phyloP scores from a whole-genome alignment of 208 protist species.

The Endotrypanum monterogeii region DNA sequence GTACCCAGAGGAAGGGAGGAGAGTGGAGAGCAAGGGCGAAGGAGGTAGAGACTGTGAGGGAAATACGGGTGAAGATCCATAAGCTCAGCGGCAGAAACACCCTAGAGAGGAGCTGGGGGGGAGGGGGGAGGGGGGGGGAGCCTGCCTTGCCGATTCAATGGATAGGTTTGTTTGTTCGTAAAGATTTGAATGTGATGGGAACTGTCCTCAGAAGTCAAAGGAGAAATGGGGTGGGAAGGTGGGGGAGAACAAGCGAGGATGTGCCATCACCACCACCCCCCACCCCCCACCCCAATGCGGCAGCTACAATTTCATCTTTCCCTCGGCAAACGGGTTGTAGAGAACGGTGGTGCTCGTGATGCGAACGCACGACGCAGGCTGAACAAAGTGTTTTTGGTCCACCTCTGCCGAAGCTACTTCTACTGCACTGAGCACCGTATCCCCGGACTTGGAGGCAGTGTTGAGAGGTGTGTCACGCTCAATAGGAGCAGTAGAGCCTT shows the following conservation, averaged over 20 bases:
- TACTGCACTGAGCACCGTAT: conserved; percentile 54
- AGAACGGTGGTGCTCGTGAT: conserved; percentile 63
- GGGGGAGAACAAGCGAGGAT: neutral
- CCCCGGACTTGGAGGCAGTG: conserved; percentile 33
- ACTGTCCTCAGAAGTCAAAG: too few relatives aligned
- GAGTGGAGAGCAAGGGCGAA: too few relatives aligned
- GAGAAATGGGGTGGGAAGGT: too few relatives aligned
- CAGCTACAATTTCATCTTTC: conserved; percentile 20
- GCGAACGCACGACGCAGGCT: conserved; percentile 32
- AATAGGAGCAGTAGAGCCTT: neutral
- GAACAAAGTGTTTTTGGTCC: conserved; percentile 66
- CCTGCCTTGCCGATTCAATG: neutral
- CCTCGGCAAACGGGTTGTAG: conserved; percentile 88
- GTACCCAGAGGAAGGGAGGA: too few relatives aligned
- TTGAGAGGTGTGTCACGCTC: neutral
- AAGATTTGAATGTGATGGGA: neutral
- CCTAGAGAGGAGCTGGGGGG: neutral
- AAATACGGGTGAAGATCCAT: neutral
- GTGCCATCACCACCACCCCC: too few relatives aligned
- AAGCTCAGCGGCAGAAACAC: too few relatives aligned
- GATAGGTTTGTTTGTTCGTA: neutral
- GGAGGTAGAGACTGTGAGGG: too few relatives aligned
- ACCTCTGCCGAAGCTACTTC: conserved; percentile 41
- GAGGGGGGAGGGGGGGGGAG: neutral
- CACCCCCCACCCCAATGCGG: too few relatives aligned